Percentiles rank a stretch among this genome's conserved stretches.
phyloP scores from a whole-genome alignment of 179 eudicot genomes.

The Beta macrorhiza region DNA sequence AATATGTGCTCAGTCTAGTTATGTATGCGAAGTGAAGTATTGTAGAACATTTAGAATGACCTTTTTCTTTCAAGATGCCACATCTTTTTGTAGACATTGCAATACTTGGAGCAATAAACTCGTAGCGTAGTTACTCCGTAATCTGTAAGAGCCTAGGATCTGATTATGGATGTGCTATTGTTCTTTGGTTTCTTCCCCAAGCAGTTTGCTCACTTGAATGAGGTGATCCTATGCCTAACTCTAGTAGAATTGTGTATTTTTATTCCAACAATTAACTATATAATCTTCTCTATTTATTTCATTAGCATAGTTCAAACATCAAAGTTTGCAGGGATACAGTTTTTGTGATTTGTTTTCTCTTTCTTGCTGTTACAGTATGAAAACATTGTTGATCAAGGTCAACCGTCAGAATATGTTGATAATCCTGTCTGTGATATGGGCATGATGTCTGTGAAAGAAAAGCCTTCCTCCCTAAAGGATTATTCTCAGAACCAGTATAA shows the following conservation, averaged over 20 bases:
- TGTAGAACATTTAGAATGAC: no score
- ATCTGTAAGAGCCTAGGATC: no score
- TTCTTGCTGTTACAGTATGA: conserved; percentile 39
- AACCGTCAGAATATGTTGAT: conserved; percentile 52
- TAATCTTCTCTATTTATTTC: no score
- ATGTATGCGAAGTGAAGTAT: no score
- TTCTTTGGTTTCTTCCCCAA: not conserved
- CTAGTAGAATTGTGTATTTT: not conserved
- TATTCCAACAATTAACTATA: no score
- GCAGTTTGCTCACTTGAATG: not conserved
- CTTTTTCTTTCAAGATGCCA: no score
- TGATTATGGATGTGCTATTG: not conserved
- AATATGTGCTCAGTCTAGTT: no score
- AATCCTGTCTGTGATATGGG: conserved; percentile 54
- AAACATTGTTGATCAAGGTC: conserved; percentile 43
- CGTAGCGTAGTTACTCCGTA: not conserved
- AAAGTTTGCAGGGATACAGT: not conserved
- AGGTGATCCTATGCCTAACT: not conserved
- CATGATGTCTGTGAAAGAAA: conserved; percentile 38
- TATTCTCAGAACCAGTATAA: conserved; percentile 34
- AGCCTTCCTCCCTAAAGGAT: conserved; percentile 27
- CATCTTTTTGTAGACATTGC: no score
- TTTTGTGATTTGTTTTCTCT: conserved; percentile 7
- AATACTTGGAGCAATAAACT: no score
- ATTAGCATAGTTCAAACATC: not conserved